Evolutionary conservation across 768 basidiomycete genomes (phyloP), one percentile per base, ranked within the genome.

Genomic region (Megacollybia marginata): DNA sequence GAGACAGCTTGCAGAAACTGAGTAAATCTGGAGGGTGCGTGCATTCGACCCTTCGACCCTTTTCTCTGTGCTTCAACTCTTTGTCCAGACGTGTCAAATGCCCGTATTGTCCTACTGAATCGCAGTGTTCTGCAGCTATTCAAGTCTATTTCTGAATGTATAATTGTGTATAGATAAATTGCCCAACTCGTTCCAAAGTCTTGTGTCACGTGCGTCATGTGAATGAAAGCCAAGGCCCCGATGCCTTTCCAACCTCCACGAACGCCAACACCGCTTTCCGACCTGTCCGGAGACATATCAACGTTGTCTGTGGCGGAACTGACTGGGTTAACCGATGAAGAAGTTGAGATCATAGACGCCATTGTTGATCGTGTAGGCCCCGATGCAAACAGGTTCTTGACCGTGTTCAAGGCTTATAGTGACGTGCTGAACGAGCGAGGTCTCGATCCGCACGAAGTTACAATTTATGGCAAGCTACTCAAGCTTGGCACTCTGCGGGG

Each of bases 51-150:
- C 2, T 47, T 47, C 50, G 33, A 33, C 34, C 31, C 2, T 12
- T 19, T 51, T 9, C 23, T 20, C 34, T 51, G n/a, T 48, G 38
- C 33, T 55, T 49, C 50, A 36, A 55, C 48, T 56, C 34, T 38
- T 4, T 47, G 28, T 43, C 33, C 60, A 94, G 93, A 19, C 85
- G 89, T 3, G 90, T 94, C 51, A 98, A 97, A 63, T 99, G 95
- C 58, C 94, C 95, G 6, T 97, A 97, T 64, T 97, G 95, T 62
- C 95, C 95, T 10, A 67, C 79, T 10, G 94, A 96, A 64, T 88
- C 88, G 5, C 66, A 63, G 40, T 63, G 79, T 33, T 63, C 61
- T 33, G 62, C 67, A 31, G 87, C 86, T 4, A 54, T 88, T 49
- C 77, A 76, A 42, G 79, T 91, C 40, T 70, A 83, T 64, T 86